Evolutionary conservation across 306 rosid species (phyloP), one percentile per base, ranked within the genome.

Genomic region (Senna siamea): DNA sequence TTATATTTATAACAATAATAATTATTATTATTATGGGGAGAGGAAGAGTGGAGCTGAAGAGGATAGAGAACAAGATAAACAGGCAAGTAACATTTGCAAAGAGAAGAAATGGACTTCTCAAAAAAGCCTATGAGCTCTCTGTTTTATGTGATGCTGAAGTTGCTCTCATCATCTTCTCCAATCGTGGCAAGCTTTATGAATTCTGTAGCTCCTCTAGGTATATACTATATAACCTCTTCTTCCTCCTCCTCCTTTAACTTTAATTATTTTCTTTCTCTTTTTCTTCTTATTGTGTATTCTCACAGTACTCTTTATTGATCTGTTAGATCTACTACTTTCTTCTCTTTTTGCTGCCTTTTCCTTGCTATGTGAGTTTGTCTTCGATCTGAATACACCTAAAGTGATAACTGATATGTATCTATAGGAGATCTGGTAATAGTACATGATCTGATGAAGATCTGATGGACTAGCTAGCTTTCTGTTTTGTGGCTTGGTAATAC

Each of bases 1-100:
- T 37, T 37, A 37, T 37, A 37, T 37, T 37, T 26, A 26, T 26
- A 26, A 26, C 3, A 26, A 37, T 37, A 4, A 5, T 37, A 4
- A 37, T 32, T 32, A 32, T 32, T 37, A 37, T 5, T 37, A 7
- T 32, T 2, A 80, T 92, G 98, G 98, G 98, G 43, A 92, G 98
- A 67, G 96, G 96, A 87, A 88, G 98, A 82, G 98, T 92, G 38
- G 98, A 92, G 83, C 73, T 92, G 84, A 92, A 88, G 87, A 92
- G 98, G 82, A 92, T 90, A 85, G 96, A 92, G 92, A 92, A 92
- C 88, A 92, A 92, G 87, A 90, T 92, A 85, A 92, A 92, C 96
- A 92, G 98, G 81, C 98, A 92, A 28, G 98, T 92, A 0, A 92
- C 98, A 4, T 92, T 92, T 76, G 96, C 98, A 28, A 90, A 92